Evolutionary conservation across 2,329 filamentous ascomycete genomes (phyloP).

Genomic region (Dactylellina cionopaga): DNA sequence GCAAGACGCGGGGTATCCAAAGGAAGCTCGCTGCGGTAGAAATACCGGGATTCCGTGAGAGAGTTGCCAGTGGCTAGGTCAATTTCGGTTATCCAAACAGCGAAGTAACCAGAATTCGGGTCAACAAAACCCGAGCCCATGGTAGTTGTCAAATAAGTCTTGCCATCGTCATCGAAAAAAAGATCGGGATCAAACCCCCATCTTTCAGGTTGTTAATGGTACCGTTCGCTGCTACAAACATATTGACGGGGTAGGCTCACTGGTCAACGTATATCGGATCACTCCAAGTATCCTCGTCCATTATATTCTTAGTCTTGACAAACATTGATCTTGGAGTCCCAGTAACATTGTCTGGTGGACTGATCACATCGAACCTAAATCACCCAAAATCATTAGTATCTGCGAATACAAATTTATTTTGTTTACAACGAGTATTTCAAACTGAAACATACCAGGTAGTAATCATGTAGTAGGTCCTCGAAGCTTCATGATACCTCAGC

Average conservation of each 20-base stretch:
- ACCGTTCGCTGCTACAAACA: constrained; percentile 62
- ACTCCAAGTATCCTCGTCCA: constrained; percentile 65
- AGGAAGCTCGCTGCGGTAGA: constrained; percentile 57
- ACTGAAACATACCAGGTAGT: constrained; percentile 50
- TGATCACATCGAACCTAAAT: constrained; percentile 53
- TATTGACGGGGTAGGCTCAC: constrained; percentile 58
- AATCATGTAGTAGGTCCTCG: constrained; percentile 53
- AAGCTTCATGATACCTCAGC: constrained; percentile 60
- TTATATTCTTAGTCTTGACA: constrained; percentile 67
- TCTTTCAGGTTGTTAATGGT: constrained; percentile 57
- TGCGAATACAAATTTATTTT: neutral
- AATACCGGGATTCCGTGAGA: constrained; percentile 60
- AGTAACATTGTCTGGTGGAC: constrained; percentile 53
- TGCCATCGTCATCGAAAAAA: constrained; percentile 64
- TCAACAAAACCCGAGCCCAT: constrained; percentile 62
- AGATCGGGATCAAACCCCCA: constrained; percentile 65
- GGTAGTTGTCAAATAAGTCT: constrained; percentile 65
- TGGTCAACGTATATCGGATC: constrained; percentile 68
- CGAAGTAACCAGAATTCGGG: constrained; percentile 64
- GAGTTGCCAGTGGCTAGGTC: constrained; percentile 62
- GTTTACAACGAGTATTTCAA: no score
- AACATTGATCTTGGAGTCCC: constrained; percentile 66
- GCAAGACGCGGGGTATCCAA: constrained; percentile 60
- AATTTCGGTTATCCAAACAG: constrained; percentile 64
- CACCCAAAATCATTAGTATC: neutral